Conservation (phyloP, 108 stramenopile genomes). For the Chaetoceros muelleri region DNA sequence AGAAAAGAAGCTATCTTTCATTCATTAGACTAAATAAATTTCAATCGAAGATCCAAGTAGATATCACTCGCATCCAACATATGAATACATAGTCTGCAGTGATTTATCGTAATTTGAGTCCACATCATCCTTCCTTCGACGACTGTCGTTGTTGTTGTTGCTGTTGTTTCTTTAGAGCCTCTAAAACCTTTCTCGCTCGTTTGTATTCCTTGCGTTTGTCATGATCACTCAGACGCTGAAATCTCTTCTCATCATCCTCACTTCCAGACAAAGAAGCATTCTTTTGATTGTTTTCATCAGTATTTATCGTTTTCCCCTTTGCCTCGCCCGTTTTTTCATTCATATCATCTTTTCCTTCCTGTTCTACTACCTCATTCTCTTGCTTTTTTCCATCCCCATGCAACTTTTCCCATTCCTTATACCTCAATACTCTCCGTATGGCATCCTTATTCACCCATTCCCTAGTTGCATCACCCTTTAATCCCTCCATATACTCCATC, state of each 20-base stretch:
- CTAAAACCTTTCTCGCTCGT: conserved; percentile 56
- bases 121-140: too few species aligned
- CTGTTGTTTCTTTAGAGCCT: conserved; percentile 24
- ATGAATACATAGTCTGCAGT: too few species aligned
- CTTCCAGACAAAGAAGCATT: conserved; percentile 9
- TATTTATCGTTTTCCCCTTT: conserved; percentile 7
- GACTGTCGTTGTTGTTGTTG: background rate
- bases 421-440: conserved; percentile 42
- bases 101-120: too few species aligned
- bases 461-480: conserved; percentile 35
- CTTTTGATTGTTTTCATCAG: background rate
- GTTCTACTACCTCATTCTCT: conserved; percentile 6
- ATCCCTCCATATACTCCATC: conserved; percentile 47
- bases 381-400: conserved; percentile 3
- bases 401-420: conserved; percentile 58
- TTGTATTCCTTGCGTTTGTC: conserved; percentile 80
- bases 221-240: conserved; percentile 52
- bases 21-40: too few species aligned
- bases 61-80: too few species aligned
- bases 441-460: conserved; percentile 45
- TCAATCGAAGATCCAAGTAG: too few species aligned
- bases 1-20: too few species aligned
- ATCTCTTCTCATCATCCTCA: conserved; percentile 31
- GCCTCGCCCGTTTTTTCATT: conserved; percentile 4
- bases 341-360: conserved; percentile 5